Base-by-base conservation (phyloP, 495 filamentous ascomycete species). In the Parachaetomium inaequale region DNA sequence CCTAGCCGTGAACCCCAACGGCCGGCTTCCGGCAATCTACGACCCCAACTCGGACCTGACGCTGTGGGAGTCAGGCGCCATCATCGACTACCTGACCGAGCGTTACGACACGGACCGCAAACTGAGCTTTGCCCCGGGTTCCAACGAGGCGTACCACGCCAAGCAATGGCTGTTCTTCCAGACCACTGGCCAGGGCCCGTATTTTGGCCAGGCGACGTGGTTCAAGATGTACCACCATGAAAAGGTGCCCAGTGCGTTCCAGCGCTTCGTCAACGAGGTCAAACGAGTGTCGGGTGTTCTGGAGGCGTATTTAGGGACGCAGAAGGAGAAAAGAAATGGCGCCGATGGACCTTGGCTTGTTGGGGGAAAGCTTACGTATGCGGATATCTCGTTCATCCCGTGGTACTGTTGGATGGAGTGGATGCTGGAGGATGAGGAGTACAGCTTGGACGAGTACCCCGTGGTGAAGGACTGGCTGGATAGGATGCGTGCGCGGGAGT, bases 41-140 rank as follows among this genome's bases (percentile, higher is more conserved):
- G 88, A 90, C 69, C 80, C 83, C 21, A 91, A 92, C 75, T 87
- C 82, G 0, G 80, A 74, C 57, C 72, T 88, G 62, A 84, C 75
- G 0, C 66, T 91, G 12, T 91, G 86, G 85, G 88, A 91, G 67
- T 87, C 84, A 4, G 88, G 87, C 58, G 88, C 89, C 17, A 90
- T 90, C 71, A 63, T 90, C 63, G 76, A 86, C 57, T 92, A 92
- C 68, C 75, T 91, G n/a, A 67, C 88, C 46, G 85, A 88, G 21
- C 81, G 77, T 17, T 92, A 91, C 74, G 87, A 91, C 73, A 83
- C 74, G 54, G 71, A 83, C 12, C 72, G 84, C 63, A 84, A 78
- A 58, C 66, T 91, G 56, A 85, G 79, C 66, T 88, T 84, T 66
- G 66, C 72, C 5, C 40, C 73, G 12, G 78, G 77, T 28, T 72